A percentile compares a stretch with the other conserved stretches of the same genome.
Evolutionary conservation across 371 early-diverging fungal species (phyloP).

Genomic region (Neoconidiobolus thromboides): DNA sequence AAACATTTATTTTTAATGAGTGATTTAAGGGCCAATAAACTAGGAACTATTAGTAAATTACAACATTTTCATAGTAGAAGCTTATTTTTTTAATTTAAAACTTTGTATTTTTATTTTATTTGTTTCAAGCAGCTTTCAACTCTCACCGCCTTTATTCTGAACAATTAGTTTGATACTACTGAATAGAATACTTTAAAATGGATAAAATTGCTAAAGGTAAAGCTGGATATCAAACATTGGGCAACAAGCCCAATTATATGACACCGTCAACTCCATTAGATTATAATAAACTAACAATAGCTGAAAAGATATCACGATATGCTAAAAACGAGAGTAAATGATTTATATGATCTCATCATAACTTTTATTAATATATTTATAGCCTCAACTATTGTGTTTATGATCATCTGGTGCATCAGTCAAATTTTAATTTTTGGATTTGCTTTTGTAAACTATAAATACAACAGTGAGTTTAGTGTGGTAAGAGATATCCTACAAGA

Average conservation of each 20-base stretch:
- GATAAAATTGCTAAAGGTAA: background rate
- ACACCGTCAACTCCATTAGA: background rate
- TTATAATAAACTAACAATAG: background rate
- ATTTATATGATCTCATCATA: background rate
- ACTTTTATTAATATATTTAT: background rate
- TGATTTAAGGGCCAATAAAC: background rate
- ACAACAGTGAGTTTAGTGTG: conserved; percentile 1
- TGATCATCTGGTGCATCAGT: background rate
- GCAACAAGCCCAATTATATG: background rate
- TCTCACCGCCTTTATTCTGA: background rate
- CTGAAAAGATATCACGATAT: background rate
- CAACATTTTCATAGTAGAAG: too few species aligned
- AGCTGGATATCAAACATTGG: background rate
- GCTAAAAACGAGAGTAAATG: background rate
- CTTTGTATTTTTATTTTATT: background rate
- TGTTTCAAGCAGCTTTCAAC: background rate
- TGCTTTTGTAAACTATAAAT: conserved; percentile 5
- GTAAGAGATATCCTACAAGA: background rate
- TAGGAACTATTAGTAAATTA: too few species aligned
- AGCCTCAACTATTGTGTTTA: conserved; percentile 6
- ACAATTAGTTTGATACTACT: background rate
- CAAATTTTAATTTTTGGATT: conserved; percentile 5
- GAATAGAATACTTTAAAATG: background rate
- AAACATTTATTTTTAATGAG: background rate
- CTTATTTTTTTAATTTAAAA: background rate